Evolutionary conservation across 2,329 filamentous ascomycete species (phyloP).

Genomic region (Trichophyton schoenleinii): DNA sequence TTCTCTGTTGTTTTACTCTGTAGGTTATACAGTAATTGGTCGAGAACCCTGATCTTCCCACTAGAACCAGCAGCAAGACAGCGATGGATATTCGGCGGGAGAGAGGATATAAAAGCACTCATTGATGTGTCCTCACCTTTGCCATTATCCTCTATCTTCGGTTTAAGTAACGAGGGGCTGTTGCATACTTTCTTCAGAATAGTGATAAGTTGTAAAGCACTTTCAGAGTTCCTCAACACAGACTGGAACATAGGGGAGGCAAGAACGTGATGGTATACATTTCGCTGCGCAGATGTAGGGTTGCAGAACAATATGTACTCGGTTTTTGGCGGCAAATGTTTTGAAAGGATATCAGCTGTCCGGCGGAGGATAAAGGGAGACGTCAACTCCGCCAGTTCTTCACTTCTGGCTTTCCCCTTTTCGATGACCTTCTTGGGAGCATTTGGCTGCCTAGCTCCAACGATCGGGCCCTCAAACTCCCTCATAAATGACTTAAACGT

Average conservation of each 20-base stretch:
- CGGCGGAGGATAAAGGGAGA: conserved; percentile 53
- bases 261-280: conserved; percentile 52
- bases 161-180: conserved; percentile 50
- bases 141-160: conserved; percentile 39
- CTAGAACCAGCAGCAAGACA: conserved; percentile 46
- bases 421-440: conserved; percentile 50
- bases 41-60: conserved; percentile 54
- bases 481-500: conserved; percentile 51
- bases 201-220: conserved; percentile 56
- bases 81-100: conserved; percentile 44
- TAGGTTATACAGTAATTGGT: conserved; percentile 51
- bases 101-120: conserved; percentile 37
- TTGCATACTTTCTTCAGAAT: conserved; percentile 65
- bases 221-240: conserved; percentile 49
- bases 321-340: conserved; percentile 54
- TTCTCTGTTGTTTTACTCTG: conserved; percentile 53
- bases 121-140: conserved; percentile 38
- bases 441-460: conserved; percentile 51
- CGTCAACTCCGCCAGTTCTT: conserved; percentile 49
- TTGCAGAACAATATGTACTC: conserved; percentile 56
- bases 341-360: conserved; percentile 53
- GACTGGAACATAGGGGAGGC: conserved; percentile 50
- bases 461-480: conserved; percentile 52
- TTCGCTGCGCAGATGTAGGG: conserved; percentile 47
- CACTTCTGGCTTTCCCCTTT: conserved; percentile 48